These are phyloP conservation scores for Lantana camara DNA, from an alignment of 257 asterid species.

Conservation along the genomic window DNA sequence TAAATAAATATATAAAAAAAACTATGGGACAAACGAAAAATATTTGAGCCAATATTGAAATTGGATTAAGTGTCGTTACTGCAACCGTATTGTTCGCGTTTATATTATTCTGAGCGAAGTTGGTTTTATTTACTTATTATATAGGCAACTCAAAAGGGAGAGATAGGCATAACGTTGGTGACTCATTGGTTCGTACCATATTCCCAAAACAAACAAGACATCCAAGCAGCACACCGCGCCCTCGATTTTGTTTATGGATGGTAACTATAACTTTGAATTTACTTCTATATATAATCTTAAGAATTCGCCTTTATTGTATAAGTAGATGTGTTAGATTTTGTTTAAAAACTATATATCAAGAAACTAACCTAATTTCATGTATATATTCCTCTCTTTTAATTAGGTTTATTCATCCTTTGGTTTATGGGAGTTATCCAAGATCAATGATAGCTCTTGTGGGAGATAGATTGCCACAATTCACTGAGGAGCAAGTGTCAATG, in stretches of 20 bases:
- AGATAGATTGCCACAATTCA: slow-evolving; percentile 52
- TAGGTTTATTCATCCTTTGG: slow-evolving; percentile 53
- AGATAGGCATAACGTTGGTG: slow-evolving; percentile 49
- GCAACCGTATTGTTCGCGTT: too few relatives aligned
- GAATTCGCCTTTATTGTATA: too few relatives aligned
- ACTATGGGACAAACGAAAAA: too few relatives aligned
- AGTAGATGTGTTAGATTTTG: too few relatives aligned
- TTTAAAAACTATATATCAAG: too few relatives aligned
- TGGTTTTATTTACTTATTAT: too few relatives aligned
- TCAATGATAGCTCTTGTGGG: slow-evolving; percentile 44
- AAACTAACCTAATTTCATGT: background rate
- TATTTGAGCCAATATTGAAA: too few relatives aligned
- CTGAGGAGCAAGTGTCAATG: slow-evolving; percentile 21
- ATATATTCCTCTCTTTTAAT: background rate
- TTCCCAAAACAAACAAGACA: slow-evolving; percentile 36
- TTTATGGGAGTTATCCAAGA: slow-evolving; percentile 54
- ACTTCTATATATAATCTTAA: too few relatives aligned
- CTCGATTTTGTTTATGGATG: slow-evolving; percentile 68
- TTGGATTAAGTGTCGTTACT: too few relatives aligned
- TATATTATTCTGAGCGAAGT: too few relatives aligned
- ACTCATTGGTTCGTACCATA: slow-evolving; percentile 51
- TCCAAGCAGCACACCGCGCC: slow-evolving; percentile 51
- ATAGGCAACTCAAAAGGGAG: slow-evolving; percentile 60
- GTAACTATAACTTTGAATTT: slow-evolving; percentile 38
- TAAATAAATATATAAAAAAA: too few relatives aligned